Base-by-base conservation (phyloP, 352 stramenopile genomes). In the Globisporangium spinosum region DNA sequence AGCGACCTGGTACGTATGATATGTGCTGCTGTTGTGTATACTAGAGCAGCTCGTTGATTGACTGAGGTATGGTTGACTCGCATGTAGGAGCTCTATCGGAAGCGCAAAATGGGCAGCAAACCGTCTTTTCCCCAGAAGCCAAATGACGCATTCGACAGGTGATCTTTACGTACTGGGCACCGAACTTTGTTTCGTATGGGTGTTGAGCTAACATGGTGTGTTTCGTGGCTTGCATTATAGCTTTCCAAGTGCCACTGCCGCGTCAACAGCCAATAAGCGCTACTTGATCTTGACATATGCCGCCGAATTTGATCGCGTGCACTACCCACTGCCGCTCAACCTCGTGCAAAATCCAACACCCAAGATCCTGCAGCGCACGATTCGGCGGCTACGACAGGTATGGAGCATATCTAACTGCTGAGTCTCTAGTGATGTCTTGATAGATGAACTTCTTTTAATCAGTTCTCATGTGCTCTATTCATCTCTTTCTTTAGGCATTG, bases 231-330 rank as follows among this genome's bases (percentile, higher is more conserved):
- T 32, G 29, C 4, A n/a, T 27, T 34, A 15, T 27, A 69, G 64
- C 22, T 69, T 69, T 34, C 56, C 64, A 15, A 69, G 29, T 12
- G 56, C 56, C 35, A 47, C 15, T 6, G 10, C n/a, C 1, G n/a
- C 40, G 35, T 27, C 23, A 27, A 38, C 47, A 3, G 8, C 49
- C 29, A 79, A 74, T 55, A 98, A 98, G 70, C 75, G 93, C 20
- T 98, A 97, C 73, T 74, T 98, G 10, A 98, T 98, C 64, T 67
- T 98, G 29, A 98, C 94, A 2, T 98, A 98, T 68, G 86, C 85
- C 1, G 93, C 92, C 2, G 91, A 98, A 67, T 98, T 98, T 64
- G 94, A 98, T 58, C 83, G 91, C 29, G 94, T 98, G 9, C 94
- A 98, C 73, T 98, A 97, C 67, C 94, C 94, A 8, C 73, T 98